Conservation (phyloP, 805 yeast species). For the Nakazawaea anatomiae region DNA sequence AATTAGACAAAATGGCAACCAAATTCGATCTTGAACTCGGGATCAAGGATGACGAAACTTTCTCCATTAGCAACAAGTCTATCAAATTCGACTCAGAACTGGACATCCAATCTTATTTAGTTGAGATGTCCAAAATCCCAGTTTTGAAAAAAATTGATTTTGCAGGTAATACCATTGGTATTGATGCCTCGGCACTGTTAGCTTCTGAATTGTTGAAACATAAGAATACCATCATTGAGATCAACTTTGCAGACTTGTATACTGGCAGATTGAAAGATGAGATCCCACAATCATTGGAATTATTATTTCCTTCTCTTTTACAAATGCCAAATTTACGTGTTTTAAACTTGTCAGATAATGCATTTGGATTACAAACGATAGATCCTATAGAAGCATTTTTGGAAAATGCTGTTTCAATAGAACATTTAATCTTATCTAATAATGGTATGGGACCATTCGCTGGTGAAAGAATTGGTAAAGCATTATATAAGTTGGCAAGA, state of each 20-base stretch:
- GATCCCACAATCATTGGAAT: conserved; percentile 77
- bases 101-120: conserved; percentile 68
- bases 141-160: conserved; percentile 59
- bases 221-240: conserved; percentile 48
- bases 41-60: conserved; percentile 41
- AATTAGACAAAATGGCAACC: conserved; percentile 26
- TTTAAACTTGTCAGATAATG: conserved; percentile 87
- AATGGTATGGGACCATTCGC: conserved; percentile 99
- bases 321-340: conserved; percentile 63
- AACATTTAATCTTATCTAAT: conserved; percentile 84
- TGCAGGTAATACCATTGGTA: conserved; percentile 92
- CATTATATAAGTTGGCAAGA: conserved; percentile 64
- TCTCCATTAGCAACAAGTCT: conserved; percentile 68
- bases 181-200: conserved; percentile 74
- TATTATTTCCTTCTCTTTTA: conserved; percentile 68
- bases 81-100: conserved; percentile 65
- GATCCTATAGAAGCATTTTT: conserved; percentile 81
- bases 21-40: conserved; percentile 25
- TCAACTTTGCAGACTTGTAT: conserved; percentile 86
- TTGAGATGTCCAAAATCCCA: conserved; percentile 38
- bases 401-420: conserved; percentile 67
- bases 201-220: conserved; percentile 46
- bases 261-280: conserved; percentile 94
- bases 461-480: conserved; percentile 88
- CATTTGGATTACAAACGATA: conserved; percentile 93